These are phyloP conservation scores for Phytopythium aichiense DNA, from an alignment of 352 stramenopile species.

Conservation along the genomic window DNA sequence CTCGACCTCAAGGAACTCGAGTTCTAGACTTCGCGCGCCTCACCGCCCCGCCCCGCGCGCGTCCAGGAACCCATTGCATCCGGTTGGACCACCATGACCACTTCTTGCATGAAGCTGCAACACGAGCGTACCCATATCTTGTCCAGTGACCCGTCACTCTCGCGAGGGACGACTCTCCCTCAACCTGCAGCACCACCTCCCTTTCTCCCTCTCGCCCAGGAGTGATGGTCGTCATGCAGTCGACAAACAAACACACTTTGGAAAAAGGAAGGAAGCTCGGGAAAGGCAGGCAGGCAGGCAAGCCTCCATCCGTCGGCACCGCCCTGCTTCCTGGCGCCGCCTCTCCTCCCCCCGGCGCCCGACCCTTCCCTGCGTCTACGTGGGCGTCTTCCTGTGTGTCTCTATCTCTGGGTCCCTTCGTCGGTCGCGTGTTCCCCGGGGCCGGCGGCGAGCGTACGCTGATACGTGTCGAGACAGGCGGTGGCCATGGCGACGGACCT, in stretches of 20 bases:
- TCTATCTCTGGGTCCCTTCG: neutral
- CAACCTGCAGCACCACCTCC: neutral
- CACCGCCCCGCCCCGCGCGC: too few relatives aligned
- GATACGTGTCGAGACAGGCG: neutral
- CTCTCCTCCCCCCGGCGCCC: neutral
- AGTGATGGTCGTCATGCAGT: conserved; percentile 1
- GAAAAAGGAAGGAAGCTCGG: neutral
- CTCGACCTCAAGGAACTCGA: conserved; percentile 86
- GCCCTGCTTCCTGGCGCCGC: neutral
- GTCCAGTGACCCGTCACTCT: neutral
- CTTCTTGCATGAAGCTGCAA: neutral
- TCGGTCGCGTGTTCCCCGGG: too few relatives aligned
- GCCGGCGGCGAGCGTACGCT: too few relatives aligned
- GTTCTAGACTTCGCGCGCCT: conserved; percentile 33
- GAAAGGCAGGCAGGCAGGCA: neutral
- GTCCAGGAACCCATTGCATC: too few relatives aligned
- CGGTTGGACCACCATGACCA: neutral
- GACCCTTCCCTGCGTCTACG: neutral
- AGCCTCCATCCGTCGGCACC: too few relatives aligned
- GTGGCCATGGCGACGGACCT: conserved; percentile 41
- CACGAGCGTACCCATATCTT: neutral
- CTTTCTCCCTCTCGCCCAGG: neutral
- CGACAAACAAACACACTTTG: neutral
- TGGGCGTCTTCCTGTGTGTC: neutral
- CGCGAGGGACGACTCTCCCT: too few relatives aligned